A percentile compares a stretch with the other conserved stretches of the same genome.
Conservation (phyloP, 208 protist genomes). For the Acanthamoeba lenticulata region DNA sequence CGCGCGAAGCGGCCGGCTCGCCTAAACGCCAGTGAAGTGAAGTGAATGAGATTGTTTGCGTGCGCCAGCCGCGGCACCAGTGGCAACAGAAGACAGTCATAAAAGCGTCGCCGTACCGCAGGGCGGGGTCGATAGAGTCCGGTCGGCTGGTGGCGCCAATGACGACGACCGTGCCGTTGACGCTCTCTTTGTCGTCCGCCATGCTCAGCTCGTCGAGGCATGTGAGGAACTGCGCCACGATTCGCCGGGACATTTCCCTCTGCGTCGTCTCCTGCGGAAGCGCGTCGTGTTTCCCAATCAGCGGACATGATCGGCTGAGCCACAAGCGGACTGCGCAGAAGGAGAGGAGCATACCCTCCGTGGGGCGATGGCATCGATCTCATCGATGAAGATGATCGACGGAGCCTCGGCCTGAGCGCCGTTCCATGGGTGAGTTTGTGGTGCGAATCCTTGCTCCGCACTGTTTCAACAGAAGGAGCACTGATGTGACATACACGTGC, state of each 20-base stretch:
- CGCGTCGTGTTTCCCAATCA: too few relatives aligned
- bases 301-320: slow-evolving; percentile 99
- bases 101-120: neutral
- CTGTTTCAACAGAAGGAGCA: too few relatives aligned
- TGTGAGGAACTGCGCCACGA: slow-evolving; percentile 63
- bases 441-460: too few relatives aligned
- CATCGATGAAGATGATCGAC: slow-evolving; percentile 99
- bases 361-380: slow-evolving; percentile 97
- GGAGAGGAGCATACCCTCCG: slow-evolving; percentile 94
- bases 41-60: too few relatives aligned
- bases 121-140: slow-evolving; percentile 94
- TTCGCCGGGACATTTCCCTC: slow-evolving; percentile 92
- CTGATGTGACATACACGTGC: slow-evolving; percentile 90
- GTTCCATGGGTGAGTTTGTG: too few relatives aligned
- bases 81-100: neutral
- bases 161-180: slow-evolving; percentile 90
- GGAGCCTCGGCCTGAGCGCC: slow-evolving; percentile 92
- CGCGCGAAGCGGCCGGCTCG: slow-evolving; percentile 97
- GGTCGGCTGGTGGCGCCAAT: slow-evolving; percentile 96
- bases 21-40: neutral
- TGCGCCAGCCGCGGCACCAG: too few relatives aligned
- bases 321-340: too few relatives aligned
- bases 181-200: neutral
- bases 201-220: slow-evolving; percentile 80
- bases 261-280: slow-evolving; percentile 86